Evolutionary conservation across 257 asterid species (phyloP).

Genomic region (Solanum habrochaites): DNA sequence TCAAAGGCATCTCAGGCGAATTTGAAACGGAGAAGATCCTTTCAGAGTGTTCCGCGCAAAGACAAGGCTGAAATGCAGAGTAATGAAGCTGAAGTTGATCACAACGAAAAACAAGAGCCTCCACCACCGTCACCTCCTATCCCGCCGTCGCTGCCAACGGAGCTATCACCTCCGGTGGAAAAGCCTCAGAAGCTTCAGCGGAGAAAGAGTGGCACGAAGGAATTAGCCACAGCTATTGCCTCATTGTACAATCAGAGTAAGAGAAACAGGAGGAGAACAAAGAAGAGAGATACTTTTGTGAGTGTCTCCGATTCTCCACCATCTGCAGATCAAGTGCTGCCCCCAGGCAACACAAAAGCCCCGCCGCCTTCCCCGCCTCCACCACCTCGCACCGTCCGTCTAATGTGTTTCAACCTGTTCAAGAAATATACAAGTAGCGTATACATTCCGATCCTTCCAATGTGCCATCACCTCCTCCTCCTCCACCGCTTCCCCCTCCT

Average conservation of each 20-base stretch:
- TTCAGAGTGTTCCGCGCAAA: slow-evolving; percentile 33
- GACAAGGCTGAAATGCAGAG: slow-evolving; percentile 17
- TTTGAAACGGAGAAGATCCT: slow-evolving; percentile 38
- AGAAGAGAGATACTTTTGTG: slow-evolving; percentile 28
- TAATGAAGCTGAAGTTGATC: slow-evolving; percentile 9
- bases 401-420: slow-evolving; percentile 49
- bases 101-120: slow-evolving; percentile 5
- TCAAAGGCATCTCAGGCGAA: slow-evolving; percentile 10
- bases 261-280: slow-evolving; percentile 47
- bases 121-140: slow-evolving; percentile 17
- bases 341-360: slow-evolving; percentile 25
- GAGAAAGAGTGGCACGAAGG: slow-evolving; percentile 62
- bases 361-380: slow-evolving; percentile 55
- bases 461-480: slow-evolving; percentile 42
- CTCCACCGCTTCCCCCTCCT: slow-evolving; percentile 65
- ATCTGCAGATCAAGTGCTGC: slow-evolving; percentile 19
- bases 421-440: slow-evolving; percentile 54
- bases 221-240: slow-evolving; percentile 52
- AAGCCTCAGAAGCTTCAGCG: slow-evolving; percentile 12
- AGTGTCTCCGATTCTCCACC: slow-evolving; percentile 26
- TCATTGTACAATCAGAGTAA: slow-evolving; percentile 53
- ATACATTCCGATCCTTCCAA: slow-evolving; percentile 45
- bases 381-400: slow-evolving; percentile 47
- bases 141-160: slow-evolving; percentile 7
- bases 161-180: slow-evolving; percentile 9